Base-by-base conservation (phyloP, 1,139 yeast genomes). In the Taphrina communis region DNA sequence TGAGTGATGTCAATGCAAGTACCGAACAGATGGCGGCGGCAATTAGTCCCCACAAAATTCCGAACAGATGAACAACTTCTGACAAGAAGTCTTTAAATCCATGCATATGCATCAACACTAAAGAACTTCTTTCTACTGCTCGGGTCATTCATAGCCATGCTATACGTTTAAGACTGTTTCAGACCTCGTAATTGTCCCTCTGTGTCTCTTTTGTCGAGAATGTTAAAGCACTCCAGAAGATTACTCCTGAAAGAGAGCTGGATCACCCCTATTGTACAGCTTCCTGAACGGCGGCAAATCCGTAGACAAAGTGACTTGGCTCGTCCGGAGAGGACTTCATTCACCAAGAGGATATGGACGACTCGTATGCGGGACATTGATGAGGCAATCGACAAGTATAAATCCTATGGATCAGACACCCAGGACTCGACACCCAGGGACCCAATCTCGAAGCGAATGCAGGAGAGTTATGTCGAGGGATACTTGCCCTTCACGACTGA, bases 391-490 rank as follows among this genome's bases (percentile, higher is more conserved):
- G 65, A 65, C 51, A 42, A 57, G 58, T 57, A 65, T 52, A 65
- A 65, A 14, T 42, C 57, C 9, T 44, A 65, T 44, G 68, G 57
- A 17, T 19, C 65, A 5, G 48, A 36, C 11, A 41, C 51, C 6
- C 38, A 41, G 17, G 58, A 19, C 2, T 7, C 17, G 14, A 17
- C 14, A 3, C 53, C 63, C 1, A 44, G 51, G 1, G 51, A 38
- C 17, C 68, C 65, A 31, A 50, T 65, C 50, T 36, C 68, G 9
- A 57, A 58, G 25, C 48, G 58, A 3, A 66, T 66, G 69, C 17
- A 46, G 21, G 69, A 66, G 21, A 51, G 60, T 36, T 66, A 66
- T 25, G 66, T 60, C 42, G 69, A 66, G 39, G 69, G 69, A 5
- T 35, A 38, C 19, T 25, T 66, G 61, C 60, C 60, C 14, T 66